Evolutionary conservation across 768 basidiomycete genomes (phyloP).

Genomic region (Collybia sordida): DNA sequence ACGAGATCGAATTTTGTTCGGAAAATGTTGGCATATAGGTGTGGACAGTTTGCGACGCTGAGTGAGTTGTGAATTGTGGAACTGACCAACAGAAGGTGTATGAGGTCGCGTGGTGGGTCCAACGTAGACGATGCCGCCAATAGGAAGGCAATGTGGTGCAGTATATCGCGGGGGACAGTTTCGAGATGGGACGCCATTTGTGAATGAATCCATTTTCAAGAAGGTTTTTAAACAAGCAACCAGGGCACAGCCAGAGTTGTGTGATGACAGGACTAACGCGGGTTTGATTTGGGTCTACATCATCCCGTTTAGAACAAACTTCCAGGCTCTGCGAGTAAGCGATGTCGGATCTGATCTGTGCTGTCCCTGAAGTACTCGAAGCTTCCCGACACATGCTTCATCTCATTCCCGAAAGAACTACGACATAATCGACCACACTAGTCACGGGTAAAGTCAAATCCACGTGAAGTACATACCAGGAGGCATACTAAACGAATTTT

Average conservation of each 20-base stretch:
- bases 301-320: no score
- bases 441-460: not conserved
- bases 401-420: no score
- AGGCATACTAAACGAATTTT: not conserved
- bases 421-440: not conserved
- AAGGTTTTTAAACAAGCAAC: constrained; percentile 3
- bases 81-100: constrained; percentile 44
- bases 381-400: no score
- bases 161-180: constrained; percentile 52
- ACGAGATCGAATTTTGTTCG: constrained; percentile 46
- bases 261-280: no score
- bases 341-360: no score
- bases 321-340: no score
- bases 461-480: not conserved
- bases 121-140: constrained; percentile 36
- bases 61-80: constrained; percentile 44
- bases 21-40: constrained; percentile 59
- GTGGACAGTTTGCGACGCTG: constrained; percentile 40
- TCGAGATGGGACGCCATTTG: constrained; percentile 49
- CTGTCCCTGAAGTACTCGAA: no score
- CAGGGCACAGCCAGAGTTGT: not conserved
- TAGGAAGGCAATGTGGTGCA: constrained; percentile 54
- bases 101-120: constrained; percentile 40
- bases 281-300: no score
- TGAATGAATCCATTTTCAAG: not conserved